Evolutionary conservation across 148 eudicot species (phyloP).

Genomic region (Chenopodium formosanum): DNA sequence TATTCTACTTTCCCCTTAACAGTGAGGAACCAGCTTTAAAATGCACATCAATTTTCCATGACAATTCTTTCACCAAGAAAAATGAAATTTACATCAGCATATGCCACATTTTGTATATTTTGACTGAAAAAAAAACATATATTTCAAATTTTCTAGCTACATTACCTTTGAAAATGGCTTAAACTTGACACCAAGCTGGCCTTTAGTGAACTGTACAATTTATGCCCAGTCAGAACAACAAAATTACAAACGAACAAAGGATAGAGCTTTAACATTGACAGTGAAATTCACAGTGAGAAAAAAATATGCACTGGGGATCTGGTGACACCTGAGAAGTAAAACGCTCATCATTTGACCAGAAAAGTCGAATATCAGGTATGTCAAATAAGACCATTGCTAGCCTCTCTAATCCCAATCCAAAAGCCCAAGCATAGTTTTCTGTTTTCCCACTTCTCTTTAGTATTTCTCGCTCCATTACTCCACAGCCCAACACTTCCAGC

Average conservation of each 20-base stretch:
- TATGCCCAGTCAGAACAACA: conserved; percentile 9
- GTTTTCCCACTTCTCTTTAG: conserved; percentile 67
- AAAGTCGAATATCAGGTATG: conserved; percentile 94
- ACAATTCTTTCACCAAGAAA: neutral
- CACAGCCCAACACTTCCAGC: conserved; percentile 98
- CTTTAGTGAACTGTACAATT: conserved; percentile 66
- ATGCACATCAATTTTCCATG: neutral
- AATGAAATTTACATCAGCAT: neutral
- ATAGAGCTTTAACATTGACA: neutral
- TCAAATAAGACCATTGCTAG: conserved; percentile 96
- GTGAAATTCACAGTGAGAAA: neutral
- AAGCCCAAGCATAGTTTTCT: conserved; percentile 92
- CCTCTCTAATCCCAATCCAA: conserved; percentile 96
- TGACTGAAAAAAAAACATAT: neutral
- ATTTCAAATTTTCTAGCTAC: neutral
- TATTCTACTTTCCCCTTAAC: neutral
- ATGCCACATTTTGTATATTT: neutral
- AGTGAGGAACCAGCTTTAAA: neutral
- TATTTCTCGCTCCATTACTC: conserved; percentile 95
- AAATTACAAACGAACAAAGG: neutral
- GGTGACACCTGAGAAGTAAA: conserved; percentile 78
- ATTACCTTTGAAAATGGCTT: conserved; percentile 94
- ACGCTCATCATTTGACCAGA: conserved; percentile 85
- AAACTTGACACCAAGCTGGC: conserved; percentile 82
- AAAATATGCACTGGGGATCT: neutral